These are phyloP conservation scores for Fonsecaea pedrosoi DNA, from an alignment of 2,329 filamentous ascomycete genomes.

Conservation along the genomic window DNA sequence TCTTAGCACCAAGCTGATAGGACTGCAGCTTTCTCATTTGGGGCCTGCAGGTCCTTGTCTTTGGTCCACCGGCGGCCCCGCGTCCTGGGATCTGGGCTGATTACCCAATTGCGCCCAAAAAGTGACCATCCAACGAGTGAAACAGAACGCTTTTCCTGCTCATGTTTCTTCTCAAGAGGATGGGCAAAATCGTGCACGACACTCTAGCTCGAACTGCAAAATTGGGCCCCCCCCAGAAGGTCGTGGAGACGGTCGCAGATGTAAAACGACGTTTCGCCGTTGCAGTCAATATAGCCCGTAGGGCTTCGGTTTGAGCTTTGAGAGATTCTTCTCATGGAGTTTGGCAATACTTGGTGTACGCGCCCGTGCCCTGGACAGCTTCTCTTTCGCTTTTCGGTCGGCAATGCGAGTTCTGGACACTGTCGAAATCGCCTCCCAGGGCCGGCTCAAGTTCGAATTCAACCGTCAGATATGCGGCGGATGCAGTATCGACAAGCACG, in stretches of 20 bases:
- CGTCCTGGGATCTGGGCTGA: too few relatives aligned
- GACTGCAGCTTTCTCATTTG: conserved; percentile 25
- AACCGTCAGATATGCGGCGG: conserved; percentile 71
- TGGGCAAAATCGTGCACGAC: too few relatives aligned
- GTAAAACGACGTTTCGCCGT: too few relatives aligned
- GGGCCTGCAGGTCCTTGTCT: conserved; percentile 38
- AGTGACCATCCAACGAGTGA: too few relatives aligned
- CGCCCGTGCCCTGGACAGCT: conserved; percentile 22
- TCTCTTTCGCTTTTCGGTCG: conserved; percentile 36
- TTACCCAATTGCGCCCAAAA: too few relatives aligned
- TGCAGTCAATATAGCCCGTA: conserved; percentile 39
- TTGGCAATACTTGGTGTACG: conserved; percentile 23
- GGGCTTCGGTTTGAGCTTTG: conserved; percentile 18
- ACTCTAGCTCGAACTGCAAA: too few relatives aligned
- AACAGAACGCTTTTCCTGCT: too few relatives aligned
- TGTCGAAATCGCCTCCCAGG: conserved; percentile 52
- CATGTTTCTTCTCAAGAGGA: too few relatives aligned
- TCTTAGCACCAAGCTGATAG: not conserved
- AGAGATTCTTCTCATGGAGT: conserved; percentile 25
- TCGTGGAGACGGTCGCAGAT: too few relatives aligned
- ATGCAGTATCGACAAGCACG: conserved; percentile 69
- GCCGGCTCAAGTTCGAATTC: conserved; percentile 67
- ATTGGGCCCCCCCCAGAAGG: too few relatives aligned
- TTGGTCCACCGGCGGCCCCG: conserved; percentile 8
- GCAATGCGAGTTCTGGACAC: conserved; percentile 62